Evolutionary conservation across 2,329 filamentous ascomycete genomes (phyloP).

Genomic region (Cordyceps pruinosa): DNA sequence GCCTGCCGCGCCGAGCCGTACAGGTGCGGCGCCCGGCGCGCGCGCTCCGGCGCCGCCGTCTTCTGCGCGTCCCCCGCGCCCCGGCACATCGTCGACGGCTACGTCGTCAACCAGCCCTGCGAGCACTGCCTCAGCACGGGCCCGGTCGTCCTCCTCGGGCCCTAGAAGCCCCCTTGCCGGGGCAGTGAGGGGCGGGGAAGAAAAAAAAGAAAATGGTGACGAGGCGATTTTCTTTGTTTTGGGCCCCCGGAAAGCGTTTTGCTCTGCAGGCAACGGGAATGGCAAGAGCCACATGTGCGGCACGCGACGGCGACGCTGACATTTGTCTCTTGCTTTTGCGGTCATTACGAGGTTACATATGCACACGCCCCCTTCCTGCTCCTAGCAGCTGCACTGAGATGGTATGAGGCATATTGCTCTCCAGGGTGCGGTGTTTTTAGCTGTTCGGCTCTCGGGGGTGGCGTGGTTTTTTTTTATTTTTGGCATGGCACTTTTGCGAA

Average conservation of each 20-base stretch:
- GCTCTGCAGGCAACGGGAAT: background rate
- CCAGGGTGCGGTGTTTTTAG: background rate
- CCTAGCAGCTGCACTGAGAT: background rate
- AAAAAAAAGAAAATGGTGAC: no score
- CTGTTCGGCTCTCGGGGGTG: background rate
- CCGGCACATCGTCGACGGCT: background rate
- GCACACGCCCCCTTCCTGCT: background rate
- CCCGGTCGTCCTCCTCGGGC: background rate
- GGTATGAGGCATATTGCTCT: slow-evolving; percentile 4
- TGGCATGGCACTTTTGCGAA: background rate
- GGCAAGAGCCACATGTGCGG: no score
- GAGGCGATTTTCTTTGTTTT: background rate
- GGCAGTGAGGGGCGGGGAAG: no score
- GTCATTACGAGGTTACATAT: background rate
- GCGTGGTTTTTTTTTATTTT: background rate
- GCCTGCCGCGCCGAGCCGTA: background rate
- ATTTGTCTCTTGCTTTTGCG: background rate
- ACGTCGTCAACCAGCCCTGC: background rate
- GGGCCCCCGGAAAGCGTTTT: no score
- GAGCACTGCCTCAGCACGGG: background rate
- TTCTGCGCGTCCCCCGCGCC: background rate
- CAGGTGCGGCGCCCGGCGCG: background rate
- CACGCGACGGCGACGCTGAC: background rate
- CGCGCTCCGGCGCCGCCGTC: background rate
- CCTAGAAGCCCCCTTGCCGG: background rate